Percentiles rank a stretch among this genome's conserved stretches.
These are phyloP conservation scores for Vanderwaltozyma polyspora DNA, from an alignment of 805 yeast genomes.

Conservation along the genomic window DNA sequence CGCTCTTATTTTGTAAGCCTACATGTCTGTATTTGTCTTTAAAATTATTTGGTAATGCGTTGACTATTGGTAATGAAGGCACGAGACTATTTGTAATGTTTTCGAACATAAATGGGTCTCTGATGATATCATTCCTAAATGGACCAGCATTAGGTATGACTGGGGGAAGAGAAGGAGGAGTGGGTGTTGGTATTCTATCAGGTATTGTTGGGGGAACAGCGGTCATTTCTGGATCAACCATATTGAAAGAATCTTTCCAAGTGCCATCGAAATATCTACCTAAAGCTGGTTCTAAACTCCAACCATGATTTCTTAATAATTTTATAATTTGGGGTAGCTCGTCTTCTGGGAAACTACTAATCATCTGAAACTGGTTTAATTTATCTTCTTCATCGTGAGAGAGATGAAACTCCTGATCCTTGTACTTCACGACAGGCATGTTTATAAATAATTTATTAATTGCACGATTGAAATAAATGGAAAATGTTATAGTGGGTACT, in stretches of 20 bases:
- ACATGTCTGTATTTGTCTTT: constrained; percentile 16
- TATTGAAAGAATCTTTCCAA: constrained; percentile 20
- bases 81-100: constrained; percentile 4
- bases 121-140: not conserved
- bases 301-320: constrained; percentile 40
- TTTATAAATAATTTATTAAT: too few species aligned
- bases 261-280: constrained; percentile 52
- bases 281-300: constrained; percentile 52
- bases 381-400: constrained; percentile 34
- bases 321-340: constrained; percentile 37
- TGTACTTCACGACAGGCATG: constrained; percentile 20
- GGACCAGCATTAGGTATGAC: not conserved
- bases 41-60: constrained; percentile 25
- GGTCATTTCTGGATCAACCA: not conserved
- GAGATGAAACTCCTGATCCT: constrained; percentile 20
- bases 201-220: constrained; percentile 3
- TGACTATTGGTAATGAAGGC: constrained; percentile 26
- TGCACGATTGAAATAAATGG: too few species aligned
- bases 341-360: constrained; percentile 38
- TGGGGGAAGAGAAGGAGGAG: not conserved
- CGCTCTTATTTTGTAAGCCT: constrained; percentile 12
- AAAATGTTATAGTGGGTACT: too few species aligned
- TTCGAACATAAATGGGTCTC: constrained; percentile 5
- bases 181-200: not conserved
- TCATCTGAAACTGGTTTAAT: constrained; percentile 38